phyloP scores from a whole-genome alignment of 2,329 filamentous ascomycete genomes.

The Aspergillus hiratsukae region DNA sequence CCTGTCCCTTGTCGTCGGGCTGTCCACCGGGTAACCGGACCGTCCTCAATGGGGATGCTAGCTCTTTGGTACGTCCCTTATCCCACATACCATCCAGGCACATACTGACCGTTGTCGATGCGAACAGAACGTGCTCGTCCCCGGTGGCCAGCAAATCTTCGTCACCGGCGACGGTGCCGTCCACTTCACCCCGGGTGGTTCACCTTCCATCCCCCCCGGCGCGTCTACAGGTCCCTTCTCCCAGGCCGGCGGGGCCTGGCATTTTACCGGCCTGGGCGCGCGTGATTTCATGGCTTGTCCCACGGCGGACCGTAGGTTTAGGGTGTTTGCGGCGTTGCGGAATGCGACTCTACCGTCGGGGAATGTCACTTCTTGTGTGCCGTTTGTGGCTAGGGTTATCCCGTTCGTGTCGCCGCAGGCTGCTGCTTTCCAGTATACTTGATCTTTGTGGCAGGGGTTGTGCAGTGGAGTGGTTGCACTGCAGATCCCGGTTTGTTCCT shows the following conservation, averaged over 20 bases:
- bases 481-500: not conserved
- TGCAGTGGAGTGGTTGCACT: not conserved
- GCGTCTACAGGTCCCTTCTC: slow-evolving; percentile 50
- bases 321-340: slow-evolving; percentile 40
- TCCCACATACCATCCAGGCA: slow-evolving; percentile 8
- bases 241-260: slow-evolving; percentile 25
- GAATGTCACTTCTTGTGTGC: slow-evolving; percentile 35
- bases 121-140: slow-evolving; percentile 49
- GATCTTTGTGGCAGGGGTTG: slow-evolving; percentile 5
- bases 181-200: slow-evolving; percentile 56
- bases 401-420: slow-evolving; percentile 24
- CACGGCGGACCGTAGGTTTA: slow-evolving; percentile 26
- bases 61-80: slow-evolving; percentile 28
- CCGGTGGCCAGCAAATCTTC: slow-evolving; percentile 61
- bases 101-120: slow-evolving; percentile 16
- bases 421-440: slow-evolving; percentile 42
- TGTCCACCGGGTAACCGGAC: slow-evolving; percentile 49
- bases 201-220: slow-evolving; percentile 48
- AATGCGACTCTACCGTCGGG: slow-evolving; percentile 40
- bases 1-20: slow-evolving; percentile 44
- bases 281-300: slow-evolving; percentile 45
- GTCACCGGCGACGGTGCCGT: slow-evolving; percentile 52
- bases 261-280: slow-evolving; percentile 32
- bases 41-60: slow-evolving; percentile 40
- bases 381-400: slow-evolving; percentile 33